A percentile compares a stretch with the other conserved stretches of the same genome.
phyloP scores from a whole-genome alignment of 768 basidiomycete species.

The Leccinum fibrillosum region DNA sequence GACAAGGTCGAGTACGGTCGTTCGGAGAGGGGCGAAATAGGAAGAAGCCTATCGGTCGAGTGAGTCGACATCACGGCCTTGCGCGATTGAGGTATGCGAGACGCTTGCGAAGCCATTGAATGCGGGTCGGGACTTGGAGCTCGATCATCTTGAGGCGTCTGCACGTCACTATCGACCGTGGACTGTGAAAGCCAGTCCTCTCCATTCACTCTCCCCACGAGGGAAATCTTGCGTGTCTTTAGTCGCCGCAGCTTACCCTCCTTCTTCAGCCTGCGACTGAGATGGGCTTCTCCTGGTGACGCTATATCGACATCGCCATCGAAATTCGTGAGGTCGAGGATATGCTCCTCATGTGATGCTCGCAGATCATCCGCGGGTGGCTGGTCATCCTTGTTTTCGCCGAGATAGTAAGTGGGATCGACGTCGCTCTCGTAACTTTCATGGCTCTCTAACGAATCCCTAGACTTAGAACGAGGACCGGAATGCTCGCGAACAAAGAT shows the following conservation, averaged over 20 bases:
- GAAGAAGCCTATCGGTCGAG: constrained; percentile 21
- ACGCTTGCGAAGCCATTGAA: background rate
- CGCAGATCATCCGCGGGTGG: constrained; percentile 30
- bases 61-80: constrained; percentile 6
- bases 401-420: constrained; percentile 42
- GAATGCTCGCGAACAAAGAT: too few species aligned
- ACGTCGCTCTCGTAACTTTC: constrained; percentile 34
- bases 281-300: constrained; percentile 51
- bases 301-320: constrained; percentile 67
- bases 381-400: constrained; percentile 31
- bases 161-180: background rate
- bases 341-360: constrained; percentile 44
- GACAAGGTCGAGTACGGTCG: background rate
- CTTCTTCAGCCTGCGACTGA: constrained; percentile 53
- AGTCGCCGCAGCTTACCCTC: constrained; percentile 57
- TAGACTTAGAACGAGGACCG: constrained; percentile 10
- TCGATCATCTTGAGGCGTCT: background rate
- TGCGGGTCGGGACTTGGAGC: background rate
- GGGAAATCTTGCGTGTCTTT: too few species aligned
- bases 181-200: too few species aligned
- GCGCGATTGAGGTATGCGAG: background rate
- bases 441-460: constrained; percentile 29
- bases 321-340: constrained; percentile 71
- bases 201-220: too few species aligned
- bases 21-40: constrained; percentile 21